Evolutionary conservation across 345 rosid species (phyloP), one percentile per base, ranked within the genome.

Genomic region (Psidium guajava): DNA sequence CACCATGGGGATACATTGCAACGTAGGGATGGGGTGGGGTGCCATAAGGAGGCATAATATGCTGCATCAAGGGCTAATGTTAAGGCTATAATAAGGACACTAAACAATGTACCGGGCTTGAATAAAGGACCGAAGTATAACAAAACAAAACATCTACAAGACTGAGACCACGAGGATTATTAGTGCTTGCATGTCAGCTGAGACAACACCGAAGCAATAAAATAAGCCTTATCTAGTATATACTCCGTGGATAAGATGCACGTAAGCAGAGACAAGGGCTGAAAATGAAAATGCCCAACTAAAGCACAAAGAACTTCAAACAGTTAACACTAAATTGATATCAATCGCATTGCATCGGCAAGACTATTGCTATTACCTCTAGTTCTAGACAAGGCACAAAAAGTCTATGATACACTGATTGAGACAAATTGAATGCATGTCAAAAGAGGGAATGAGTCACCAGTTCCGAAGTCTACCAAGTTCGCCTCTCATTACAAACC

Each of bases 1-100:
- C 99, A 85, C 98, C 98, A 85, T 94, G 99, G 81, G 99, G 97
- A 92, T 97, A 97, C 99, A 97, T 96, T 82, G 98, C 95, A 89
- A 97, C 99, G 58, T 97, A 97, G 11, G 98, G 99, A 92, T 96
- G 98, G 24, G 98, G 98, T 10, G 99, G 96, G 40, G 99, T 96
- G 83, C 98, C 99, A 87, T 97, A 97, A 20, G 98, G 98, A 90
- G 98, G 98, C 98, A 97, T 95, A 96, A 96, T 92, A 92, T 93
- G 99, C 99, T 97, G 94, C 90, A 93, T 77, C 56, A 82, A 27
- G 53, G 54, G 24, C 80, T 12, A 56, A 32, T 40, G 14, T 54
- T 28, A 82, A 53, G 56, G 84, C 82, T 40, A 12, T 8, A 18
- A 32, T 32, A 86, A 80, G 42, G 52, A 32, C 58, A 28, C 20